Percentiles rank a stretch among this genome's conserved stretches.
These are phyloP conservation scores for Darksidea phi DNA, from an alignment of 495 filamentous ascomycete genomes.

Conservation along the genomic window DNA sequence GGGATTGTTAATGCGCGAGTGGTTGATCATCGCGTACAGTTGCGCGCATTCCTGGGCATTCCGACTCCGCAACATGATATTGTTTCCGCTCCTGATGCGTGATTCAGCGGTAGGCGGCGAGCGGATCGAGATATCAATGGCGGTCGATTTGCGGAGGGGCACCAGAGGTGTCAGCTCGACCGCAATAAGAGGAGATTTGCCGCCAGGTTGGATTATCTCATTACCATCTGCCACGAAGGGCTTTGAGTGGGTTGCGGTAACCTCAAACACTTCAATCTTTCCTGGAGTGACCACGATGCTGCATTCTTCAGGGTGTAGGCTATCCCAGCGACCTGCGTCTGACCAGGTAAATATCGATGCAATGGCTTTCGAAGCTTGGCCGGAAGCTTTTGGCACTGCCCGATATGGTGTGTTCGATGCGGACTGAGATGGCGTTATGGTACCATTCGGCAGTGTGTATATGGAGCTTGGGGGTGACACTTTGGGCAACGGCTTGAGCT, in stretches of 20 bases:
- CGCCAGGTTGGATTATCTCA: slow-evolving; percentile 34
- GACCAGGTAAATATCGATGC: slow-evolving; percentile 86
- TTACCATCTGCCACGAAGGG: slow-evolving; percentile 45
- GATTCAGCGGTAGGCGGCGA: slow-evolving; percentile 73
- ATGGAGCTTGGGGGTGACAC: slow-evolving; percentile 43
- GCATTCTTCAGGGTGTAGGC: slow-evolving; percentile 70
- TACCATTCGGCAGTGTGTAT: slow-evolving; percentile 51
- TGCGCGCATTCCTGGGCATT: slow-evolving; percentile 72
- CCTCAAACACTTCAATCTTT: slow-evolving; percentile 77
- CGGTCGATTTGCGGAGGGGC: slow-evolving; percentile 81
- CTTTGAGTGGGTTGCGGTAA: slow-evolving; percentile 53
- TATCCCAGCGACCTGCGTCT: slow-evolving; percentile 76
- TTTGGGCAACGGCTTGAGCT: slow-evolving; percentile 34
- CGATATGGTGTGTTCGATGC: slow-evolving; percentile 67
- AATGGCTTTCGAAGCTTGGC: slow-evolving; percentile 62
- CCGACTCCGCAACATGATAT: slow-evolving; percentile 85
- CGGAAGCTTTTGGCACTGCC: slow-evolving; percentile 54
- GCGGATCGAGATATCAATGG: slow-evolving; percentile 88
- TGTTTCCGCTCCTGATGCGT: slow-evolving; percentile 66
- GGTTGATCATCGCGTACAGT: slow-evolving; percentile 80
- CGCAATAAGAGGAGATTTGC: slow-evolving; percentile 63
- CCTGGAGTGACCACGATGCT: slow-evolving; percentile 80
- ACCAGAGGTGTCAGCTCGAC: slow-evolving; percentile 87
- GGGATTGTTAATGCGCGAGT: slow-evolving; percentile 79
- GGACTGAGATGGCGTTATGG: slow-evolving; percentile 71